Conservation (phyloP, 1,284 basidiomycete genomes). For the Porodaedalea pini region DNA sequence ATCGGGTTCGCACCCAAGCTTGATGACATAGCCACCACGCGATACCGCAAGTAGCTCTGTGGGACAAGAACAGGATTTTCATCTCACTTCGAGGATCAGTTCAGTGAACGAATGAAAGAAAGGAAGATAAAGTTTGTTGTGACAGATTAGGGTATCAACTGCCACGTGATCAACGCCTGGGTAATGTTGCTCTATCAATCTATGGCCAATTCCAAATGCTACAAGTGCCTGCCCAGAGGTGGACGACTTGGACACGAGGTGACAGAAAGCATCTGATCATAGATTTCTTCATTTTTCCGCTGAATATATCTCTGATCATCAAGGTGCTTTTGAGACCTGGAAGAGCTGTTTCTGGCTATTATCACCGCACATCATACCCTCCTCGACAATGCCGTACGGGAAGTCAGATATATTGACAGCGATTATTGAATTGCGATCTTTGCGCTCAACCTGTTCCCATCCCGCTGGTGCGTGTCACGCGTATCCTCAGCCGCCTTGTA, state of each 20-base stretch:
- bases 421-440: neutral
- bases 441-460: neutral
- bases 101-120: neutral
- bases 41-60: neutral
- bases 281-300: too few species aligned
- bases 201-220: too few species aligned
- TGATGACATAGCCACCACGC: neutral
- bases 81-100: neutral
- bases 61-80: neutral
- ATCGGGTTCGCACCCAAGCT: too few species aligned
- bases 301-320: too few species aligned
- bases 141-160: too few species aligned
- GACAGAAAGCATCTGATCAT: too few species aligned
- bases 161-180: too few species aligned
- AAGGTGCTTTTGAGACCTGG: neutral
- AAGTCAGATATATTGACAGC: neutral
- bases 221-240: too few species aligned
- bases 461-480: neutral
- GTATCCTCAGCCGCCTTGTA: neutral
- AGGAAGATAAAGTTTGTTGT: neutral
- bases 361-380: neutral
- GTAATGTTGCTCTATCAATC: too few species aligned
- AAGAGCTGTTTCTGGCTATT: neutral
- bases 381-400: neutral
- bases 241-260: too few species aligned